Conservation (phyloP, 768 basidiomycete species). For the Megacollybia marginata region DNA sequence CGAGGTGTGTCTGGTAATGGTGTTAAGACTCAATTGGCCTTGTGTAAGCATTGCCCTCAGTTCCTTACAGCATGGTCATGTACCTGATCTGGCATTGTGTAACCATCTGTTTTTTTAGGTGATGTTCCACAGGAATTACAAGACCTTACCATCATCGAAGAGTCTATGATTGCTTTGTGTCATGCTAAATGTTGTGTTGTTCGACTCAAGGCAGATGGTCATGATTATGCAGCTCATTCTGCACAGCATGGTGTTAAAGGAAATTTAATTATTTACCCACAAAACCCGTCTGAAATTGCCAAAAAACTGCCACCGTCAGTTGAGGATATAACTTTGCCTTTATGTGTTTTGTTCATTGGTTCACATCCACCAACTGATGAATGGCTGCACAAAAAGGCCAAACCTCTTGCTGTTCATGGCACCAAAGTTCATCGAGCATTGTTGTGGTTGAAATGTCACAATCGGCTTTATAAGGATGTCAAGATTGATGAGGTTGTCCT, state of each 20-base stretch:
- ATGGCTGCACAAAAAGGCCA: slow-evolving; percentile 18
- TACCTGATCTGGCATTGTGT: slow-evolving; percentile 21
- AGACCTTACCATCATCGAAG: slow-evolving; percentile 28
- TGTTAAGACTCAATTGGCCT: background rate
- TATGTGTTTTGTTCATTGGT: slow-evolving; percentile 35
- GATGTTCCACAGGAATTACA: slow-evolving; percentile 18
- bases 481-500: background rate
- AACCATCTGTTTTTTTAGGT: slow-evolving; percentile 21
- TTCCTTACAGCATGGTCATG: slow-evolving; percentile 5
- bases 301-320: slow-evolving; percentile 25
- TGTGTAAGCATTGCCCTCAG: slow-evolving; percentile 18
- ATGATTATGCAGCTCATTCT: slow-evolving; percentile 1
- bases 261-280: slow-evolving; percentile 33
- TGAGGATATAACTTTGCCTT: slow-evolving; percentile 23
- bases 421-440: too few species aligned
- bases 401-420: too few species aligned
- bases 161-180: slow-evolving; percentile 30
- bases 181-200: slow-evolving; percentile 28
- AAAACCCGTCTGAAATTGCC: slow-evolving; percentile 19
- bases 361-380: slow-evolving; percentile 14
- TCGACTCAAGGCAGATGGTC: slow-evolving; percentile 21
- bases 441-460: too few species aligned
- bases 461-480: too few species aligned
- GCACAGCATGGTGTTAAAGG: slow-evolving; percentile 27
- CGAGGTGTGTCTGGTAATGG: background rate